phyloP scores from a whole-genome alignment of 257 asterid species.

The Penstemon newberryi region DNA sequence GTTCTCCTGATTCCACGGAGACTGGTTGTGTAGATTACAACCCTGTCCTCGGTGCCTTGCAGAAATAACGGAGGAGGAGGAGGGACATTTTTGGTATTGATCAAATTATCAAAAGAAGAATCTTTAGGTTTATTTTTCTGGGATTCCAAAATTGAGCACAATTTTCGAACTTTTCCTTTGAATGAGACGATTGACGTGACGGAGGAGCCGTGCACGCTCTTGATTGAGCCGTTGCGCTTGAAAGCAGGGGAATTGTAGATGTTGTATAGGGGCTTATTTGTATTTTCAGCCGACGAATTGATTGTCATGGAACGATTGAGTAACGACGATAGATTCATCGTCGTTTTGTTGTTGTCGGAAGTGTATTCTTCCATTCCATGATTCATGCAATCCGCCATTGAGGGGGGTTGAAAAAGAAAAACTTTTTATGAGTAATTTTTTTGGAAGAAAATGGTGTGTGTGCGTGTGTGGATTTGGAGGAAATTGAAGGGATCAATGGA shows the following conservation, averaged over 20 bases:
- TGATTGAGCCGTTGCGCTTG: conserved; percentile 64
- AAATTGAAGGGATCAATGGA: too few species aligned
- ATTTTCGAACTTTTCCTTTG: conserved; percentile 69
- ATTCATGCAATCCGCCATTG: too few species aligned
- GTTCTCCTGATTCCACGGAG: conserved; percentile 79
- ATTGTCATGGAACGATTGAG: too few species aligned
- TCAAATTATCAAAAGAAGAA: too few species aligned
- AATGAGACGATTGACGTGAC: conserved; percentile 58
- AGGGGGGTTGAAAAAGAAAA: too few species aligned
- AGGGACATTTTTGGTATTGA: conserved; percentile 13
- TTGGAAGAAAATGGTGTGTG: too few species aligned
- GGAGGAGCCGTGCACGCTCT: conserved; percentile 54
- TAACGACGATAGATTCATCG: too few species aligned
- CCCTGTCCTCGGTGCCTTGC: conserved; percentile 76
- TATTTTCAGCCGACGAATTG: too few species aligned
- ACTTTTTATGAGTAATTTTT: too few species aligned
- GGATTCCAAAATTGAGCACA: conserved; percentile 74
- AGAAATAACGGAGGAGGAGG: conserved; percentile 28
- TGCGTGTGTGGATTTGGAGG: too few species aligned
- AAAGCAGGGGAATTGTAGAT: conserved; percentile 39
- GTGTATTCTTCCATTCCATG: too few species aligned
- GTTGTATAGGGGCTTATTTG: conserved; percentile 29
- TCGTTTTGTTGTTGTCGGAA: too few species aligned
- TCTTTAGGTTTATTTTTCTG: conserved; percentile 24
- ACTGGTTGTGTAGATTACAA: conserved; percentile 78